Evolutionary conservation across 192 early-diverging fungal genomes (phyloP).

Genomic region (Jimgerdemannia lactiflua): DNA sequence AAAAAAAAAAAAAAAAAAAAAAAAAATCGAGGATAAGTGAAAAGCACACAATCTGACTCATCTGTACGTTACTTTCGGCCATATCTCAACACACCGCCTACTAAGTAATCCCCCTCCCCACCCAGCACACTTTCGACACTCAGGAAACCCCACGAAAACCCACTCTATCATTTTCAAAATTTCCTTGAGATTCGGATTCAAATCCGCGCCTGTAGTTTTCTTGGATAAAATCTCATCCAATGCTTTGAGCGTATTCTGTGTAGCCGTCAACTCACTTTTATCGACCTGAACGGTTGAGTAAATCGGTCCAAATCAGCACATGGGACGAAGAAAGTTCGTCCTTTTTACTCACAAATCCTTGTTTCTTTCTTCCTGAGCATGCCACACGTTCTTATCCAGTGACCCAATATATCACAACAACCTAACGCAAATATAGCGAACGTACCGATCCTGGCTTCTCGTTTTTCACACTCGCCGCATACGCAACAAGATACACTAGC

Average conservation of each 20-base stretch:
- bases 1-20: slow-evolving; percentile 3
- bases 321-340: not conserved
- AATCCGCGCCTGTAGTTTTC: slow-evolving; percentile 32
- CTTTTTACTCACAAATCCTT: no score
- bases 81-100: not conserved
- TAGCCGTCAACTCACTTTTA: slow-evolving; percentile 3
- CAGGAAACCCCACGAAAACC: slow-evolving; percentile 3
- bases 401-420: no score
- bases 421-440: not conserved
- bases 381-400: no score
- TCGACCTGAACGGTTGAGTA: slow-evolving; percentile 23
- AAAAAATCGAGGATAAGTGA: not conserved
- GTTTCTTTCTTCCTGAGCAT: no score
- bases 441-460: slow-evolving; percentile 23
- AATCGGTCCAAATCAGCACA: not conserved
- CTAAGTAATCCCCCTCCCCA: not conserved
- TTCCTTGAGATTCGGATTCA: slow-evolving; percentile 34
- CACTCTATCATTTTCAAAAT: slow-evolving; percentile 44
- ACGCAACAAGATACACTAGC: slow-evolving; percentile 46
- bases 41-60: not conserved
- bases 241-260: slow-evolving; percentile 18
- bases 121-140: not conserved
- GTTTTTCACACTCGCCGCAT: slow-evolving; percentile 45
- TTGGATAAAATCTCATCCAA: slow-evolving; percentile 37
- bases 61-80: not conserved